phyloP scores from a whole-genome alignment of 1,139 yeast species.

The Nadsonia commutata region DNA sequence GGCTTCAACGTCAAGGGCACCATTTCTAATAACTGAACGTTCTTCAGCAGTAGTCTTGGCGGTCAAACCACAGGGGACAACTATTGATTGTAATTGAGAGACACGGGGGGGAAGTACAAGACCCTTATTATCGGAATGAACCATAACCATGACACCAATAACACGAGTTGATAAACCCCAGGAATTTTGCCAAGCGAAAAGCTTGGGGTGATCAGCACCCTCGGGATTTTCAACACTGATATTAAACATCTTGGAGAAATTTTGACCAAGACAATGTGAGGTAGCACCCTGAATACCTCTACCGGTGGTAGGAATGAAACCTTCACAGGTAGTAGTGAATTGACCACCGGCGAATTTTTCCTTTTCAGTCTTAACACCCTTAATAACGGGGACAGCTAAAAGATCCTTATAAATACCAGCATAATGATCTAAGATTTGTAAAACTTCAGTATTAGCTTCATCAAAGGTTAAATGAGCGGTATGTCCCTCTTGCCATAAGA shows the following conservation, averaged over 20 bases:
- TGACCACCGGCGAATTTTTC: constrained; percentile 98
- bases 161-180: constrained; percentile 99
- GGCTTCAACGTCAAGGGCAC: constrained; percentile 38
- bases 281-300: constrained; percentile 99
- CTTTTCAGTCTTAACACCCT: constrained; percentile 91
- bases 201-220: constrained; percentile 56
- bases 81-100: constrained; percentile 80
- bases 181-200: constrained; percentile 88
- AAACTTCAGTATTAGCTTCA: constrained; percentile 72
- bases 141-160: constrained; percentile 98
- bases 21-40: constrained; percentile 51
- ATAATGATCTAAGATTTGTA: constrained; percentile 75
- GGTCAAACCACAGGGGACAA: constrained; percentile 91
- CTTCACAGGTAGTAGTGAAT: constrained; percentile 91
- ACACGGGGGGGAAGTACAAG: constrained; percentile 96
- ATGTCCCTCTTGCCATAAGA: constrained; percentile 99
- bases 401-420: constrained; percentile 75
- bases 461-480: constrained; percentile 81
- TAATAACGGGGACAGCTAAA: constrained; percentile 92
- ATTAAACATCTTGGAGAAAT: constrained; percentile 97
- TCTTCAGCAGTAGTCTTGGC: constrained; percentile 69
- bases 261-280: constrained; percentile 93
- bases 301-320: constrained; percentile 95
- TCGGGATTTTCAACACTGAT: constrained; percentile 91
- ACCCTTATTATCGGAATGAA: constrained; percentile 97